These are phyloP conservation scores for Cyclotella kingstonii DNA, from an alignment of 108 stramenopile genomes.

Conservation along the genomic window DNA sequence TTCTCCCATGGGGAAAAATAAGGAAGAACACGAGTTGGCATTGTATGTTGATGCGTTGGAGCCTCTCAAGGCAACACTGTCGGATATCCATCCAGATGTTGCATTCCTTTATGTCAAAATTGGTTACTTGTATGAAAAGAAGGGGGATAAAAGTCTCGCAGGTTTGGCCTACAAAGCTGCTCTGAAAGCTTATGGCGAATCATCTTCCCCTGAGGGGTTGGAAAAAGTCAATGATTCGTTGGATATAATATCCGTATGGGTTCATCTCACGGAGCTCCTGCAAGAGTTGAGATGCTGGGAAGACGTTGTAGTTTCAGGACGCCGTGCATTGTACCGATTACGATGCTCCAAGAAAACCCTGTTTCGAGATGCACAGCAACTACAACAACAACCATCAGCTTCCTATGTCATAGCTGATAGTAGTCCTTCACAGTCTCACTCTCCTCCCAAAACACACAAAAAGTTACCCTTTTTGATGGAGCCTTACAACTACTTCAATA, in stretches of 20 bases:
- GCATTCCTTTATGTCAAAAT: slow-evolving; percentile 37
- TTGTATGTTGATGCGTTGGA: slow-evolving; percentile 42
- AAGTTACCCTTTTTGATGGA: slow-evolving; percentile 30
- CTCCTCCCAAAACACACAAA: slow-evolving; percentile 13
- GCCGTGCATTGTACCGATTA: slow-evolving; percentile 32
- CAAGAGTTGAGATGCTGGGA: slow-evolving; percentile 17
- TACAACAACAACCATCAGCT: not conserved
- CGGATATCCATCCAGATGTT: slow-evolving; percentile 27
- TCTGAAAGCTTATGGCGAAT: slow-evolving; percentile 36
- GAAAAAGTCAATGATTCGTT: slow-evolving; percentile 14
- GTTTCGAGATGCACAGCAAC: slow-evolving; percentile 24
- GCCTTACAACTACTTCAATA: slow-evolving; percentile 15
- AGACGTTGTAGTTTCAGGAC: slow-evolving; percentile 29
- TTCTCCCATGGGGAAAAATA: slow-evolving; percentile 19
- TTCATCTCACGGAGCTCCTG: slow-evolving; percentile 31
- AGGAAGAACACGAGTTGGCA: slow-evolving; percentile 31
- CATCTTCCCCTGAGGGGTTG: slow-evolving; percentile 4
- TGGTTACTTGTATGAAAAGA: slow-evolving; percentile 36
- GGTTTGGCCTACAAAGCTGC: slow-evolving; percentile 36
- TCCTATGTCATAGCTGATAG: not conserved
- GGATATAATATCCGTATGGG: slow-evolving; percentile 32
- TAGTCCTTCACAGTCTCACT: too few relatives aligned
- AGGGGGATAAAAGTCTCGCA: slow-evolving; percentile 21
- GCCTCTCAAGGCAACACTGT: slow-evolving; percentile 30
- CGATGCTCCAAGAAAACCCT: slow-evolving; percentile 25